phyloP scores from a whole-genome alignment of 768 basidiomycete species.

The Dictyophora rubrovolvata region DNA sequence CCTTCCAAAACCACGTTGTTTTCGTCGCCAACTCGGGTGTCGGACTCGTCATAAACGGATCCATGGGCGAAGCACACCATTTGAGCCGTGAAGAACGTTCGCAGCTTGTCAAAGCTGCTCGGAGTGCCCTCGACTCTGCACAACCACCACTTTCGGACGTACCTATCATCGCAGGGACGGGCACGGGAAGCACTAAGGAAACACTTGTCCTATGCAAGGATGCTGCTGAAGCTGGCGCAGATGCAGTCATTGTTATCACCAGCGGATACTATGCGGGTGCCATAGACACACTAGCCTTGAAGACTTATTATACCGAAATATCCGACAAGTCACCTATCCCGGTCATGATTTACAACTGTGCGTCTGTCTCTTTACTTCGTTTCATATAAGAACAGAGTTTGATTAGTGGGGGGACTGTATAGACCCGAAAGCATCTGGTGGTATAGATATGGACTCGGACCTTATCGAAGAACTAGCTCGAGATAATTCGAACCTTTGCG shows the following conservation, averaged over 20 bases:
- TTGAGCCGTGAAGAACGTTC: constrained; percentile 57
- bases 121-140: constrained; percentile 60
- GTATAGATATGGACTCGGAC: constrained; percentile 88
- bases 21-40: constrained; percentile 58
- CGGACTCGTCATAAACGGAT: constrained; percentile 62
- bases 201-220: constrained; percentile 65
- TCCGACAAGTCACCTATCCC: constrained; percentile 75
- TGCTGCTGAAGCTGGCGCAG: constrained; percentile 79
- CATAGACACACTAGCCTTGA: constrained; percentile 60
- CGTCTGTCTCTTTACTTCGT: constrained; percentile 20
- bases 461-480: constrained; percentile 70
- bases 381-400: not conserved
- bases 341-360: constrained; percentile 83
- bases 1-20: constrained; percentile 60
- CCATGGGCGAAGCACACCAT: constrained; percentile 82
- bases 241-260: constrained; percentile 76
- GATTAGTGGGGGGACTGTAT: not conserved
- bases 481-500: constrained; percentile 68
- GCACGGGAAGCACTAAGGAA: constrained; percentile 74
- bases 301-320: constrained; percentile 70
- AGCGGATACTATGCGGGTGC: constrained; percentile 83
- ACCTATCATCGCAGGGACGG: constrained; percentile 76
- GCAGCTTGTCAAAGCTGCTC: constrained; percentile 51
- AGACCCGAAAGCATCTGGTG: constrained; percentile 83
- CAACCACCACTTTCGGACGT: constrained; percentile 35